Percentiles rank a stretch among this genome's conserved stretches.
phyloP scores from a whole-genome alignment of 345 rosid genomes.

The Populus tremula region DNA sequence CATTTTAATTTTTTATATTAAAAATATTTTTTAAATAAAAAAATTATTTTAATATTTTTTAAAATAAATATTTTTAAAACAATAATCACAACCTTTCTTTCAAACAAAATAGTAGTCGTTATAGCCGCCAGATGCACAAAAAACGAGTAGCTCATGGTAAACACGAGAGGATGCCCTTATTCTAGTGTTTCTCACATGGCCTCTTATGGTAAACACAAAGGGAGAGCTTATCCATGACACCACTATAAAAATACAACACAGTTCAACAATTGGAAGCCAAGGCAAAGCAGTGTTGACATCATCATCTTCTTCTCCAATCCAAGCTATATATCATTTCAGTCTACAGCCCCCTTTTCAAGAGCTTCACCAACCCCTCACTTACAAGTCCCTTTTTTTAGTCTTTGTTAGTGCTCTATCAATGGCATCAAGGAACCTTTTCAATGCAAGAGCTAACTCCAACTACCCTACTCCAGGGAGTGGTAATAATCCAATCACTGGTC shows the following conservation, averaged over 20 bases:
- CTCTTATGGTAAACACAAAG: neutral
- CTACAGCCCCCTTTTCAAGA: neutral
- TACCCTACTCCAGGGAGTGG: constrained; percentile 37
- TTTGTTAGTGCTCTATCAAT: constrained; percentile 22
- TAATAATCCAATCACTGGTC: neutral
- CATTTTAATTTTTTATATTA: no score
- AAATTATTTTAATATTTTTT: no score
- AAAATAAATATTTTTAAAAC: no score
- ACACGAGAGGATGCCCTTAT: neutral
- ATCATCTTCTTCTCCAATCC: neutral
- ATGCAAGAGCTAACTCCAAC: constrained; percentile 42
- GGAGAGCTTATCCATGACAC: constrained; percentile 38
- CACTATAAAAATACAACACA: constrained; percentile 20
- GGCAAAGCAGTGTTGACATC: no score
- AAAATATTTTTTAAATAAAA: no score
- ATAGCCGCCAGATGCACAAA: neutral
- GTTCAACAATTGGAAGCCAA: constrained; percentile 2
- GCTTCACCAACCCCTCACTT: neutral
- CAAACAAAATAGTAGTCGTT: no score
- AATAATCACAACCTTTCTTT: no score
- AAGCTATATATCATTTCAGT: neutral
- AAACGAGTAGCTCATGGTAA: neutral
- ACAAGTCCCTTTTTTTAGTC: neutral
- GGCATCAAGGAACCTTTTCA: constrained; percentile 54
- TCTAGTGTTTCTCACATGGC: neutral